Conservation (phyloP, 208 protist species). For the Leishmania mexicana region DNA sequence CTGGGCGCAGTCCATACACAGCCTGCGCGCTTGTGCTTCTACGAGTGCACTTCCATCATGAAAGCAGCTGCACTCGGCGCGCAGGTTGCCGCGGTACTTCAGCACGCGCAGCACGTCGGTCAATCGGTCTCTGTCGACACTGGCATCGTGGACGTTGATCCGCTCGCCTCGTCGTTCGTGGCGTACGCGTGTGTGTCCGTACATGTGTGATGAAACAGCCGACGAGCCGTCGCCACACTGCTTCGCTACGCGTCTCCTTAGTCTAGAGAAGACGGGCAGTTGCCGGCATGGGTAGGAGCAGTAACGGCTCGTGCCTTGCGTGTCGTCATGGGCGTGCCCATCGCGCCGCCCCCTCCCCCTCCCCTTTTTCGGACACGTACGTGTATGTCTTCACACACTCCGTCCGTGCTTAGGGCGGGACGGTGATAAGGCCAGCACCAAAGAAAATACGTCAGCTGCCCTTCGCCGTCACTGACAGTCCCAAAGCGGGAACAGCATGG, state of each 20-base stretch:
- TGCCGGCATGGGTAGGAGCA: background rate
- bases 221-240: background rate
- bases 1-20: background rate
- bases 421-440: background rate
- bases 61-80: background rate
- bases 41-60: conserved; percentile 27
- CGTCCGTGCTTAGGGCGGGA: background rate
- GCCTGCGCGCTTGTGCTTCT: conserved; percentile 20
- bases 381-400: background rate
- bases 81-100: background rate
- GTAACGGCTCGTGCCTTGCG: background rate
- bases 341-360: background rate
- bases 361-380: background rate
- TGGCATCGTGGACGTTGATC: conserved; percentile 74
- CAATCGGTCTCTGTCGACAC: conserved; percentile 21
- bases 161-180: conserved; percentile 54
- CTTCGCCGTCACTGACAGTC: background rate
- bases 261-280: background rate
- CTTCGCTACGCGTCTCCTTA: background rate
- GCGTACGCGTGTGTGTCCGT: conserved; percentile 51
- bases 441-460: background rate
- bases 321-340: background rate
- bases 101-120: background rate
- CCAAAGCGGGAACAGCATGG: background rate
- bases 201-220: background rate